These are phyloP conservation scores for Potentilla sterilis DNA, from an alignment of 306 rosid species.

Conservation along the genomic window DNA sequence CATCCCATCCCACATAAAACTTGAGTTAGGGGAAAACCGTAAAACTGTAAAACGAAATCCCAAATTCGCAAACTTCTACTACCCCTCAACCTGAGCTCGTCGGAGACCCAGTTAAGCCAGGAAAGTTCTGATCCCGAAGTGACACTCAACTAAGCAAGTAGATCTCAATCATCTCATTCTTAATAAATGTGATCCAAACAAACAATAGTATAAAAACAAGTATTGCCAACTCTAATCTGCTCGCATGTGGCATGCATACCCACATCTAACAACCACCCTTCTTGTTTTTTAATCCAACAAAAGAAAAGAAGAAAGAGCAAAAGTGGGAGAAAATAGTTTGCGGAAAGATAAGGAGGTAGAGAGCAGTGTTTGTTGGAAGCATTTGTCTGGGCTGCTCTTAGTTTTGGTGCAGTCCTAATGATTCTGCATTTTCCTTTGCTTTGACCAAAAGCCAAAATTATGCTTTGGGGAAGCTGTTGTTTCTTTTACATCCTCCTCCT, in stretches of 20 bases:
- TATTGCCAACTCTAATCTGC: constrained; percentile 11
- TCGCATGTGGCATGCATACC: constrained; percentile 11
- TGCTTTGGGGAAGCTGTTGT: constrained; percentile 1
- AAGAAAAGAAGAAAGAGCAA: neutral
- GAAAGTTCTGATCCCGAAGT: neutral
- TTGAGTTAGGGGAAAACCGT: too few relatives aligned
- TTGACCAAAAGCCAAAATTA: constrained; percentile 17
- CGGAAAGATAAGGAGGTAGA: neutral
- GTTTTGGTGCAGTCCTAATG: constrained; percentile 17
- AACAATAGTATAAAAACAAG: neutral
- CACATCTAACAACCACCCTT: constrained; percentile 6
- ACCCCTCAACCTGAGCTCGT: too few relatives aligned
- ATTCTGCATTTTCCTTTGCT: constrained; percentile 9
- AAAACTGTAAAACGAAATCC: too few relatives aligned
- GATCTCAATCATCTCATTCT: constrained; percentile 1
- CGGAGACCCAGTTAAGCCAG: neutral
- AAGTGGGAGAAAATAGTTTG: neutral
- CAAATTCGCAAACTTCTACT: too few relatives aligned
- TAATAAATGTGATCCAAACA: constrained; percentile 10
- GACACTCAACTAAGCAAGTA: neutral
- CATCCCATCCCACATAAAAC: too few relatives aligned
- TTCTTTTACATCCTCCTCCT: constrained; percentile 8
- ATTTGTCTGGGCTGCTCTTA: constrained; percentile 1
- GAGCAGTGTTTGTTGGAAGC: constrained; percentile 1
- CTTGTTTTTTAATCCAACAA: constrained; percentile 12